A percentile compares a stretch with the other conserved stretches of the same genome.
Conservation (phyloP, 495 filamentous ascomycete species). For the Staphylotrichum tortipilum region DNA sequence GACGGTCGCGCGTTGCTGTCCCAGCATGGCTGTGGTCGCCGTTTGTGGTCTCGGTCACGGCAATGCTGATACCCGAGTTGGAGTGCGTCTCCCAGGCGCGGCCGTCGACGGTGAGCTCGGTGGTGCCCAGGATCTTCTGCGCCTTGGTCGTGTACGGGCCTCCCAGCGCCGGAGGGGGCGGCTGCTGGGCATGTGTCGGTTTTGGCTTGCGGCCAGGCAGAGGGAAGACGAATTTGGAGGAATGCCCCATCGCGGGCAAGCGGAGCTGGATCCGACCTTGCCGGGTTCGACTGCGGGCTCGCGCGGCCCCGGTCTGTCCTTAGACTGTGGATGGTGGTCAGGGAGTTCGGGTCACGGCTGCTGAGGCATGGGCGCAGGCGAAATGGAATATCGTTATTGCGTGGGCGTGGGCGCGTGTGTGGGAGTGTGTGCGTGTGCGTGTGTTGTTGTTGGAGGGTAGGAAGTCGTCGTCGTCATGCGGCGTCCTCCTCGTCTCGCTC, state of each 20-base stretch:
- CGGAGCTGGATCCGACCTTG: background rate
- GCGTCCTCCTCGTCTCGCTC: too few relatives aligned
- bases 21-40: constrained; percentile 11
- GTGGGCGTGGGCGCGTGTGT: too few relatives aligned
- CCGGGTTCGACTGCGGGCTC: background rate
- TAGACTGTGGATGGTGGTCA: background rate
- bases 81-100: constrained; percentile 37
- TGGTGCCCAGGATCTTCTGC: constrained; percentile 37
- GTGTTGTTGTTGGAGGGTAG: too few relatives aligned
- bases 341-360: background rate
- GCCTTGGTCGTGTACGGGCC: constrained; percentile 33
- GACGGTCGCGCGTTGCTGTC: background rate
- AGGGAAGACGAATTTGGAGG: constrained; percentile 46
- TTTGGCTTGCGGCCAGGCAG: constrained; percentile 41
- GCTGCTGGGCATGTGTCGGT: constrained; percentile 26
- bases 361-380: background rate
- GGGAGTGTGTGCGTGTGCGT: too few relatives aligned
- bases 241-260: constrained; percentile 35
- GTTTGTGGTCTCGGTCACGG: constrained; percentile 38
- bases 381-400: too few relatives aligned
- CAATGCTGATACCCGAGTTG: constrained; percentile 41
- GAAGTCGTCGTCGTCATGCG: too few relatives aligned
- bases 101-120: constrained; percentile 22
- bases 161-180: constrained; percentile 11
- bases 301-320: background rate